Base-by-base conservation (phyloP, 176 grass and related monocot genomes). In the Triticum monococcum region DNA sequence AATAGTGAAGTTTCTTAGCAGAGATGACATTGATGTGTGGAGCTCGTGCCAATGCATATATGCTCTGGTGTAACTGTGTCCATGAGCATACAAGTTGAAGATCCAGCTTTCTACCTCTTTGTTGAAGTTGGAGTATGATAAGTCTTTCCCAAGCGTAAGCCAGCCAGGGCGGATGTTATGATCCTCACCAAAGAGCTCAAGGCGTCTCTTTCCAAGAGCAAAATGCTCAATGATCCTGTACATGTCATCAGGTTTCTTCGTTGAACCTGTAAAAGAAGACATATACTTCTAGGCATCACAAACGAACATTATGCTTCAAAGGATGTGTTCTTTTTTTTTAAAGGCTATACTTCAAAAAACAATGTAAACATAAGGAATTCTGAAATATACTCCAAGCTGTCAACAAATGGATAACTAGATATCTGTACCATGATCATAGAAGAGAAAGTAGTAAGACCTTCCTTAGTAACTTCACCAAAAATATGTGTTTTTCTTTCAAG, bases 161-260 rank as follows among this genome's bases (percentile, higher is more conserved):
- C 96, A 98, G 28, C 96, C 93, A 0, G 94, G 88, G 0, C 96
- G 92, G 25, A 98, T 98, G 25, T 98, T 98, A 84, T 98, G 94
- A 82, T 98, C 96, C 86, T 96, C 96, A 14, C 96, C 96, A 79
- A 98, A 98, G 61, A 98, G 90, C 52, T 98, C 96, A 80, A 98
- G 90, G 12, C 94, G 83, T 63, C 96, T 92, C 71, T 88, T 95
- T 64, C 96, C 96, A 74, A 98, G 92, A 84, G 96, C 93, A 86
- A 98, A 98, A 92, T 96, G 97, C 88, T 98, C 97, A 52, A 99
- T 96, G 66, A 99, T 99, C 74, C 89, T 92, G 69, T 99, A 99
- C 94, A 98, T 96, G 52, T 98, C 97, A 7, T 99, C 97, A 28
- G 97, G 94, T 73, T 99, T 99, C 74, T 96, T 99, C 36, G 97